Evolutionary conservation across 108 stramenopile species (phyloP), one percentile per base, ranked within the genome.

Genomic region (Skeletonema tropicum): DNA sequence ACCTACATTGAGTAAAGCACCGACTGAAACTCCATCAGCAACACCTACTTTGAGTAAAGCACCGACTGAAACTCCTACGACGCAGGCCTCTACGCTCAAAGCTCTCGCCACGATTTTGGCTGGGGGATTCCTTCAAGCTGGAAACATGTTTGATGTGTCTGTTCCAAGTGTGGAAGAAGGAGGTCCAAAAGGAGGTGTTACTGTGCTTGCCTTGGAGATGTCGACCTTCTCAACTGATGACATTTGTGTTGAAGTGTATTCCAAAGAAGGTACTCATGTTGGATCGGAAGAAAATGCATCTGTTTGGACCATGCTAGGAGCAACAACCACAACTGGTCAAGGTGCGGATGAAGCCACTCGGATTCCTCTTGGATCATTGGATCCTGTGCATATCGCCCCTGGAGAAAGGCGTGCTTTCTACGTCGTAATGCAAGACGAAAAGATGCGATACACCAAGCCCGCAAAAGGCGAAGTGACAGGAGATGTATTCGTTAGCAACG

Each of bases 181-280:
- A 41, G 79, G 79, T 21, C 79, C 79, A 8, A 9, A 60, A 12
- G 79, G 73, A 46, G 79, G 79, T 62, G 13, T 80, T 5, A 80
- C 72, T 1, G 66, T 80, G 9, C 55, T 80, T 49, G 39, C 67
- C 7, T 69, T 80, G 9, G 79, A 80, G 73, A 48, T 69, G 14
- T 73, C 71, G 26, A 80, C 79, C 26, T 65, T 64, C 39, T 60
- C 69, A 2, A 69, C 71, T 19, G 68, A 72, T n/a, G 67, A 73
- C 13, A 68, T 80, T 31, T 80, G 79, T 39, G 66, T 80, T 25
- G 79, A 80, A 35, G 72, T 80, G n/a, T 80, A 80, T 35, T 58
- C 71, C 46, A 80, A 80, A 57, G 39, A 48, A 23, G 79, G 79
- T 11, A 80, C 79, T 29, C 57, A 80, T 57, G 79, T 69, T 17